Conservation (phyloP, 1,139 yeast species). For the Candida sojae region DNA sequence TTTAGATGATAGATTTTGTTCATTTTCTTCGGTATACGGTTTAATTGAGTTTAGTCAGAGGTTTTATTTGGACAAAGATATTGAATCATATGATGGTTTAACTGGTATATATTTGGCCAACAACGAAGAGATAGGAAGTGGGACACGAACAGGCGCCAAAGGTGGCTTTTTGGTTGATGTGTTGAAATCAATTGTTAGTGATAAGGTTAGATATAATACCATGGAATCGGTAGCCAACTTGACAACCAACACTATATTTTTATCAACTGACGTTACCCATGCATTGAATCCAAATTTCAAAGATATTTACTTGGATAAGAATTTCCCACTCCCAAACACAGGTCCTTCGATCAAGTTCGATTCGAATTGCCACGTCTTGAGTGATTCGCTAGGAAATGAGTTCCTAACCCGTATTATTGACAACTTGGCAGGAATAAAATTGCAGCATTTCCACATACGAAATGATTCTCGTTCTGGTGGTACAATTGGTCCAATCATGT, state of each 20-base stretch:
- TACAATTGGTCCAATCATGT: constrained; percentile 74
- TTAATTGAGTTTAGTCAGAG: constrained; percentile 40
- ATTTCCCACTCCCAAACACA: constrained; percentile 75
- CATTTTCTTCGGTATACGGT: constrained; percentile 58
- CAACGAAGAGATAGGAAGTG: constrained; percentile 66
- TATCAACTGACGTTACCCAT: constrained; percentile 72
- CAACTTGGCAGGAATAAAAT: constrained; percentile 52
- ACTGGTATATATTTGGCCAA: constrained; percentile 55
- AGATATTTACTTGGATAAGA: constrained; percentile 64
- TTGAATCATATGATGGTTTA: constrained; percentile 36
- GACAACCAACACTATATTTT: constrained; percentile 54
- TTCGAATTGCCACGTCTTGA: constrained; percentile 79
- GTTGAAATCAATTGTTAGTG: constrained; percentile 11
- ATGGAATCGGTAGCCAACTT: constrained; percentile 19
- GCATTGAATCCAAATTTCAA: constrained; percentile 64
- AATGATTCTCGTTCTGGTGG: constrained; percentile 78
- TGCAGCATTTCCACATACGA: constrained; percentile 73
- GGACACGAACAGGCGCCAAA: constrained; percentile 58
- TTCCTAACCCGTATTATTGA: constrained; percentile 66
- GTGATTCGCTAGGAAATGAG: constrained; percentile 71
- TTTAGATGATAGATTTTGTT: constrained; percentile 66
- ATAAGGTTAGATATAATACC: constrained; percentile 10
- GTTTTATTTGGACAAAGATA: constrained; percentile 20
- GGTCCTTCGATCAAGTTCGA: constrained; percentile 74
- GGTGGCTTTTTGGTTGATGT: constrained; percentile 42